phyloP scores from a whole-genome alignment of 148 eudicot genomes.

The Rhododendron ovatum region DNA sequence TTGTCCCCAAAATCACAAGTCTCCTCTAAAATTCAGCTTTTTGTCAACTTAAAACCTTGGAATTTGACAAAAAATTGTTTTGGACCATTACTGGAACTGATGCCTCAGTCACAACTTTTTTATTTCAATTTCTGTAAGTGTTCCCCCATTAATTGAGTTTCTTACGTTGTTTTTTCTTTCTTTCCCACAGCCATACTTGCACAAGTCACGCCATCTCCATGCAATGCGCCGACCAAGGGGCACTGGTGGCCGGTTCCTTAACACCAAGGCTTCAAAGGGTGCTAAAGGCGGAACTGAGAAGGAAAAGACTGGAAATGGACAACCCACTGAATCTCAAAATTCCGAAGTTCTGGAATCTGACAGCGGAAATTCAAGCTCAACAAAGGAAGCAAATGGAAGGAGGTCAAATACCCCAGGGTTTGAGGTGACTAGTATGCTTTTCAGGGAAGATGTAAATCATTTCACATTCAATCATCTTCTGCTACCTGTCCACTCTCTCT shows the following conservation, averaged over 20 bases:
- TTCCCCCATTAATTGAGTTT: not conserved
- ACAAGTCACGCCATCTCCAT: slow-evolving; percentile 66
- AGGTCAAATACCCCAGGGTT: slow-evolving; percentile 23
- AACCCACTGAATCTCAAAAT: slow-evolving; percentile 36
- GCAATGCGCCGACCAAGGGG: slow-evolving; percentile 75
- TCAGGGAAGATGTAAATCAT: slow-evolving; percentile 23
- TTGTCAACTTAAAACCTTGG: not conserved
- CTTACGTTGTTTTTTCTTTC: not conserved
- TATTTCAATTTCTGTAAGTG: not conserved
- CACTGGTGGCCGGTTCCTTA: slow-evolving; percentile 60
- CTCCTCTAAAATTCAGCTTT: not conserved
- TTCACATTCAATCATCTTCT: slow-evolving; percentile 22
- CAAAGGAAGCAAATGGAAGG: slow-evolving; percentile 18
- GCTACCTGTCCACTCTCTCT: slow-evolving; percentile 15
- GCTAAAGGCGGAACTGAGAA: not conserved
- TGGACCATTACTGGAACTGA: not conserved
- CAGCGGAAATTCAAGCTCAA: slow-evolving; percentile 23
- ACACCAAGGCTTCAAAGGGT: slow-evolving; percentile 30
- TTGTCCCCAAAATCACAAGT: not conserved
- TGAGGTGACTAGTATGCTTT: slow-evolving; percentile 38
- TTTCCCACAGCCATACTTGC: slow-evolving; percentile 49
- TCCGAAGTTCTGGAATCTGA: slow-evolving; percentile 49
- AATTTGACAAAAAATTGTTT: not conserved
- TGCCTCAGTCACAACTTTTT: not conserved
- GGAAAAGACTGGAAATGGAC: slow-evolving; percentile 2